Base-by-base conservation (phyloP, 306 rosid genomes). In the Pterocarpus santalinus region DNA sequence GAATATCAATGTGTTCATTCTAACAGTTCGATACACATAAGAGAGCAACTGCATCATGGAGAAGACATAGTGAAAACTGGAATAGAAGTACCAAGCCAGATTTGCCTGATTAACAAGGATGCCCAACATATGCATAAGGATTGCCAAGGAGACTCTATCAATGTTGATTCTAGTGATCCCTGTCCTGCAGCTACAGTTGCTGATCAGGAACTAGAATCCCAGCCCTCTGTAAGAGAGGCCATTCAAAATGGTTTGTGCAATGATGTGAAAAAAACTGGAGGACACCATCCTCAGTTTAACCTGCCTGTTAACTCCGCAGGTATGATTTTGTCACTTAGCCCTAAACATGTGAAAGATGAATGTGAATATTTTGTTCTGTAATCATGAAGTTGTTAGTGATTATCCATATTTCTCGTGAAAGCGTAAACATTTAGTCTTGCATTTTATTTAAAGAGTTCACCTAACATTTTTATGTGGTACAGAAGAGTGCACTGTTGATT, bases 381-480 rank as follows among this genome's bases (percentile, higher is more conserved):
- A 70, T 51, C 55, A 58, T 28, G 53, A 51, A 68, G 67, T 73
- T 72, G 74, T 63, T 22, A 53, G 43, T 77, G n/a, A 16, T 80
- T 46, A 47, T 53, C 39, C 7, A 39, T 65, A 61, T 44, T 65
- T 79, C 55, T 77, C 32, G 15, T 8, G 34, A 67, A 83, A 65
- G 43, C 83, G 80, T 80, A 39, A 58, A 32, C 72, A 57, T 69
- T 44, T 51, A 46, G 71, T 60, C 69, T 72, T 62, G 52, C 65
- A 15, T 80, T 80, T 85, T 38, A 10, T 78, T 76, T 57, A 14
- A 28, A 38, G 79, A 61, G 62, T 63, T 87, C 74, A 61, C 46
- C 10, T 68, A 52, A 69, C 75, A 84, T 86, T 82, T 80, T 87
- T 77, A 64, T 77, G 84, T 10, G 85, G 78, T 77, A 72, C 84